Evolutionary conservation across 441 rosid species (phyloP).

Genomic region (Kokia cookei): DNA sequence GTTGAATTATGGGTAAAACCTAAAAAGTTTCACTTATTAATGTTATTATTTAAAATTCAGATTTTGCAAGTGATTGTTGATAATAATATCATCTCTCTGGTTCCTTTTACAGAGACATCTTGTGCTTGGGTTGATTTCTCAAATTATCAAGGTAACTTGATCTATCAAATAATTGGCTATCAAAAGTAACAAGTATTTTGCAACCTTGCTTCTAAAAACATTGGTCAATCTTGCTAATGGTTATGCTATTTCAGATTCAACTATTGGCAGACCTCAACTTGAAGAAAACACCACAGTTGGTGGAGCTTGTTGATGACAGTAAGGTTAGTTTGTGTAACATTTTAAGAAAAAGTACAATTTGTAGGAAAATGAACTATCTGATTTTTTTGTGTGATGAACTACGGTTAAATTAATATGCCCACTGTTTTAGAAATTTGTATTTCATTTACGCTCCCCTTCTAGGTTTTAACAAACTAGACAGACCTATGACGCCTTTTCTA

Average conservation of each 20-base stretch:
- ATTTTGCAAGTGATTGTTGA: background rate
- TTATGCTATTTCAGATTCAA: constrained; percentile 64
- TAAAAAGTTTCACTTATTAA: background rate
- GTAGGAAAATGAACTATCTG: background rate
- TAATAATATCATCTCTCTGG: constrained; percentile 7
- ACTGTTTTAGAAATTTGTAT: background rate
- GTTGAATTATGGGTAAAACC: background rate
- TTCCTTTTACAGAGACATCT: constrained; percentile 75
- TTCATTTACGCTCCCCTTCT: background rate
- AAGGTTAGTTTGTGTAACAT: constrained; percentile 29
- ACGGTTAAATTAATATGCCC: background rate
- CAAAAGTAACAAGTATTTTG: background rate
- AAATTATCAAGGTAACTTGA: constrained; percentile 76
- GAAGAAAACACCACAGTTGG: constrained; percentile 91
- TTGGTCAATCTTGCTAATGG: constrained; percentile 16
- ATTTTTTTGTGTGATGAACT: background rate
- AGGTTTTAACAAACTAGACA: background rate
- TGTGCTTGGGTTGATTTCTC: constrained; percentile 92
- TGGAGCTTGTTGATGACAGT: constrained; percentile 85
- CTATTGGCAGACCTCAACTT: constrained; percentile 90
- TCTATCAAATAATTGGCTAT: background rate
- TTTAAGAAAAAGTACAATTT: background rate
- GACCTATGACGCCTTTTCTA: background rate
- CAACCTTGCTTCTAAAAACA: background rate
- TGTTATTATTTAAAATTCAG: background rate